A percentile compares a stretch with the other conserved stretches of the same genome.
Evolutionary conservation across 257 asterid genomes (phyloP).

Genomic region (Nemophila menziesii): DNA sequence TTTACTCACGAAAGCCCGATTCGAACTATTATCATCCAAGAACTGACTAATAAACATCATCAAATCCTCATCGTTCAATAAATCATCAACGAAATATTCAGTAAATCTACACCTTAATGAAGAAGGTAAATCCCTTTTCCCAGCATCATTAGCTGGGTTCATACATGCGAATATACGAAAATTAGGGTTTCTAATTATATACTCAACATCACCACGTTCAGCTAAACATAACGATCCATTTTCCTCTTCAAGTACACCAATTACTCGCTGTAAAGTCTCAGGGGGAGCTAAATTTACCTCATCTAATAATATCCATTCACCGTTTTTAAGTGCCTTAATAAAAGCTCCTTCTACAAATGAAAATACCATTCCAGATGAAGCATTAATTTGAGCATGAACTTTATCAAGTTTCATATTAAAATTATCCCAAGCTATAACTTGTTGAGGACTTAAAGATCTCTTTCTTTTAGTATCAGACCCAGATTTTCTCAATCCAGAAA

Average conservation of each 20-base stretch:
- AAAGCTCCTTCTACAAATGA: conserved; percentile 97
- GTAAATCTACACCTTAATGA: conserved; percentile 82
- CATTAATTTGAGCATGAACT: conserved; percentile 53
- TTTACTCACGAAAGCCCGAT: conserved; percentile 20
- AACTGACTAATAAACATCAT: conserved; percentile 51
- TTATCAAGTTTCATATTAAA: conserved; percentile 53
- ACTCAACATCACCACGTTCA: conserved; percentile 83
- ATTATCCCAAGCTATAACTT: conserved; percentile 43
- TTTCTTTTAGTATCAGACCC: conserved; percentile 60
- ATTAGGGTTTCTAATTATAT: conserved; percentile 46
- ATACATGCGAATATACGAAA: conserved; percentile 94
- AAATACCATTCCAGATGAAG: conserved; percentile 77
- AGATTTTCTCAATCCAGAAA: conserved; percentile 35
- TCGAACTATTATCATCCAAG: conserved; percentile 38
- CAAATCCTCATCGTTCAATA: conserved; percentile 75
- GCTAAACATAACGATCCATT: conserved; percentile 82
- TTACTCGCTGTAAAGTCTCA: conserved; percentile 84
- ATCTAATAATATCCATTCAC: conserved; percentile 95
- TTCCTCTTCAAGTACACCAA: conserved; percentile 83
- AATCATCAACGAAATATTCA: conserved; percentile 84
- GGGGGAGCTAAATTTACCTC: conserved; percentile 99
- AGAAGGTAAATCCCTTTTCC: conserved; percentile 75
- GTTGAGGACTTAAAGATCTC: conserved; percentile 48
- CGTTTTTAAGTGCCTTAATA: conserved; percentile 63
- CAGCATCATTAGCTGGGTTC: conserved; percentile 99